Evolutionary conservation across 2,329 filamentous ascomycete species (phyloP), one percentile per base, ranked within the genome.

Genomic region (Onygenales sp.): DNA sequence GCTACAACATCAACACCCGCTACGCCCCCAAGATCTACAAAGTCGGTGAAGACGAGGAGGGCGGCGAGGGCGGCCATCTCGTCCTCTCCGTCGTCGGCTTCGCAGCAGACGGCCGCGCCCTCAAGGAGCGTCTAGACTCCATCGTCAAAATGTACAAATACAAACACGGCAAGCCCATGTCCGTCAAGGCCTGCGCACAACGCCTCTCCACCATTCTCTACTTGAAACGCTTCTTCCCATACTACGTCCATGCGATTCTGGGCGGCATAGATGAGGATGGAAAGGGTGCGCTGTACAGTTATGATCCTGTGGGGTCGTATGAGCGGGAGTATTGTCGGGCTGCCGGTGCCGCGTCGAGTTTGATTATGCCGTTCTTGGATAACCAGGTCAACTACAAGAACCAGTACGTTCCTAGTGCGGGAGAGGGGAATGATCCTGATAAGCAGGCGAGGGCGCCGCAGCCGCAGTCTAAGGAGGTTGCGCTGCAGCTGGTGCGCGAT

Each of bases 331-430:
- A 95, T 75, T 96, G 91, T 76, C 84, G 92, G 60, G 91, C 93
- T 37, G 93, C 88, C 42, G 93, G 93, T 63, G 91, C 93, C 11
- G 91, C 91, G 17, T 86, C 89, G 52, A 93, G 88, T 65, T 76
- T 98, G 71, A 98, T 98, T 74, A 98, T 96, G 88, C 93, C 93
- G 1, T 98, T 98, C 79, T 75, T 98, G 66, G 93, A 98, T 73
- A 98, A 98, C 72, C 94, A 98, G 75, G 93, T 98, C 77, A 97
- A 97, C 77, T 92, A 92, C 79, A 98, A 96, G 82, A 98, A 98
- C 71, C 92, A 96, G 77, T 95, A 95, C 69, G 79, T 93, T 53
- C 90, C 92, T 9, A 88, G 86, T 46, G 92, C 87, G 63, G 90
- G 89, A 54, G 80, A 82, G 56, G 92, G 92, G 43, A 87, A 95